Evolutionary conservation across 2,329 filamentous ascomycete species (phyloP), one percentile per base, ranked within the genome.

Genomic region (Diplocarpon rosae): DNA sequence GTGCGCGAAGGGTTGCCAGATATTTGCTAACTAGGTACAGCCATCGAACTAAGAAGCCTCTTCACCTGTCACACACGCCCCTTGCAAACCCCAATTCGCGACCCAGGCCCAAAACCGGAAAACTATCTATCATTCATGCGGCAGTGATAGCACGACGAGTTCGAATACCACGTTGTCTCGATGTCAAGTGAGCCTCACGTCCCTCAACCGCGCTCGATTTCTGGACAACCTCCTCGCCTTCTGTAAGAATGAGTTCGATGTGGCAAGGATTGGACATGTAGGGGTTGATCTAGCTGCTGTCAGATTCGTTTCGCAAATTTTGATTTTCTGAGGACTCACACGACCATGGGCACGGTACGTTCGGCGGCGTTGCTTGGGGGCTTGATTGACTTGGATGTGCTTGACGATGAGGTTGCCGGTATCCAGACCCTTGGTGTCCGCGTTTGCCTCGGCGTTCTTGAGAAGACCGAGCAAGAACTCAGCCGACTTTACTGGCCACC

Each of bases 331-430:
- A 15, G n/a, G 54, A 87, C 89, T 65, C 93, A 95, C 90, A 78
- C 92, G 88, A 82, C 92, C 92, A 80, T 98, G 92, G 57, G 93
- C 93, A 82, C 92, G 89, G 85, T 98, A 98, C 68, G 92, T 98
- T 71, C 92, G 84, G 75, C 92, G 82, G 69, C 92, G 83, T 80
- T 96, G 90, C 84, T 96, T 96, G 65, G 92, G 92, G 62, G 92
- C 93, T 80, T 98, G 92, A 86, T 98, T 98, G 80, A 98, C 92
- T 78, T 98, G 92, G 75, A 98, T 98, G 85, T 95, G 93, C 86
- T 95, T 95, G 75, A 98, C 85, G 68, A 96, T 74, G 67, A 98
- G 78, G 79, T 93, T 93, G 74, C 82, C 83, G 67, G 89, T 96
- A 74, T 98, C 88, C 65, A 95, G 86, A 65, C 89, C 88, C 80